Conservation (phyloP, 176 grass and related monocot species). For the Triticum timopheevii region DNA sequence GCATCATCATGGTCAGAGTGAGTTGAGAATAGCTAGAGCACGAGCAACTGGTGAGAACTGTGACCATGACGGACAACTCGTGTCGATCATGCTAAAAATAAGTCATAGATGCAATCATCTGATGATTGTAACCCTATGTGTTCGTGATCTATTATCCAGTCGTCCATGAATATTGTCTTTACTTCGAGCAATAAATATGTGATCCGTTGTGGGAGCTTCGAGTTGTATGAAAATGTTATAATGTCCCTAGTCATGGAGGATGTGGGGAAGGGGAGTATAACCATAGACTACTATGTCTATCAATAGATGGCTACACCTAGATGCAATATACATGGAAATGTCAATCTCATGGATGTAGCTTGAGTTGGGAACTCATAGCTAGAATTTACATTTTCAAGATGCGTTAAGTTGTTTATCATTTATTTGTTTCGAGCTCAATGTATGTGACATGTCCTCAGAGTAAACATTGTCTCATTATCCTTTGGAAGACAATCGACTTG, state of each 20-base stretch:
- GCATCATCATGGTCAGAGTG: no score
- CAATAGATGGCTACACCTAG: background rate
- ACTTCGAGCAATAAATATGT: background rate
- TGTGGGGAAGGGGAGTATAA: background rate
- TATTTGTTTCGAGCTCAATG: background rate
- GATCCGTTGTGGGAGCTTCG: background rate
- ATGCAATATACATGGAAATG: background rate
- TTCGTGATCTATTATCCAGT: background rate
- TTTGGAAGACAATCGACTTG: background rate
- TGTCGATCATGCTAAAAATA: background rate
- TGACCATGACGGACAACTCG: background rate
- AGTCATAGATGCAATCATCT: background rate
- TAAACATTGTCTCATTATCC: background rate
- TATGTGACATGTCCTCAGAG: background rate
- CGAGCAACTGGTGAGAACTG: background rate
- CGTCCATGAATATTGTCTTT: background rate
- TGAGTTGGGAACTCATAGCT: background rate
- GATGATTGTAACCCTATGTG: background rate
- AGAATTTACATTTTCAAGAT: background rate
- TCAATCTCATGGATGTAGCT: background rate
- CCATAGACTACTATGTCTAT: background rate
- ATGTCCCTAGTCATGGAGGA: background rate
- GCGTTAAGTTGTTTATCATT: background rate
- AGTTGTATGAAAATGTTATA: background rate
- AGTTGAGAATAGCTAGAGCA: background rate